Conservation (phyloP, 441 rosid species). For the Mallotus repandus region DNA sequence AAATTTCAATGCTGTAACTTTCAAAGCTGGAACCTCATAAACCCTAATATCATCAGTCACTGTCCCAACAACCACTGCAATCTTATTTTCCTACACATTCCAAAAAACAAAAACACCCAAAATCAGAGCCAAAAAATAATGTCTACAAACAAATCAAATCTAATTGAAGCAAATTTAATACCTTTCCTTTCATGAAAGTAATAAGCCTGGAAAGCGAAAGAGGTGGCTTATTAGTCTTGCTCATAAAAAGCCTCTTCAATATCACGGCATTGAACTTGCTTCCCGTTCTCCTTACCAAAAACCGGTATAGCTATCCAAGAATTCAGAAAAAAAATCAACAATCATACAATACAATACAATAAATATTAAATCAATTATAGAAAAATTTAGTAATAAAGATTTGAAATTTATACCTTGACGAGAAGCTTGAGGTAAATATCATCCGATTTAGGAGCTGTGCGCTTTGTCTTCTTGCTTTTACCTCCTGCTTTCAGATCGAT, state of each 20-base stretch:
- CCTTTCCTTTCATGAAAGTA: slow-evolving; percentile 65
- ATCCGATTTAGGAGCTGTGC: slow-evolving; percentile 82
- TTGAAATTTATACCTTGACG: slow-evolving; percentile 33
- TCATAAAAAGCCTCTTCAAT: slow-evolving; percentile 89
- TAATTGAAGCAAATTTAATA: not conserved
- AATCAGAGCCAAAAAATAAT: not conserved
- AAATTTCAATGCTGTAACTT: slow-evolving; percentile 82
- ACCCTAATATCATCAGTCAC: slow-evolving; percentile 82
- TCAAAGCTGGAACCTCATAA: slow-evolving; percentile 76
- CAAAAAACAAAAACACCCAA: not conserved
- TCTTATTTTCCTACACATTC: slow-evolving; percentile 56
- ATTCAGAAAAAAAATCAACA: not conserved
- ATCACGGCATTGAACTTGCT: slow-evolving; percentile 93
- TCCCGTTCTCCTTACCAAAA: slow-evolving; percentile 79
- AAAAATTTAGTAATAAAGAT: not conserved
- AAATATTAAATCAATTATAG: not conserved
- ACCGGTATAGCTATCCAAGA: slow-evolving; percentile 61
- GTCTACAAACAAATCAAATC: not conserved
- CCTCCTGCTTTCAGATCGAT: slow-evolving; percentile 93
- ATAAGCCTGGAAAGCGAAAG: slow-evolving; percentile 76
- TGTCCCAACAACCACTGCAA: slow-evolving; percentile 84
- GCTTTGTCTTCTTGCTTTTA: slow-evolving; percentile 81
- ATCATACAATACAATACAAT: not conserved
- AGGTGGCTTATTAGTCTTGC: slow-evolving; percentile 87
- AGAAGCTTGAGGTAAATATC: slow-evolving; percentile 74